A percentile compares a stretch with the other conserved stretches of the same genome.
Evolutionary conservation across 1,284 basidiomycete genomes (phyloP).

Genomic region (Grifola frondosa): DNA sequence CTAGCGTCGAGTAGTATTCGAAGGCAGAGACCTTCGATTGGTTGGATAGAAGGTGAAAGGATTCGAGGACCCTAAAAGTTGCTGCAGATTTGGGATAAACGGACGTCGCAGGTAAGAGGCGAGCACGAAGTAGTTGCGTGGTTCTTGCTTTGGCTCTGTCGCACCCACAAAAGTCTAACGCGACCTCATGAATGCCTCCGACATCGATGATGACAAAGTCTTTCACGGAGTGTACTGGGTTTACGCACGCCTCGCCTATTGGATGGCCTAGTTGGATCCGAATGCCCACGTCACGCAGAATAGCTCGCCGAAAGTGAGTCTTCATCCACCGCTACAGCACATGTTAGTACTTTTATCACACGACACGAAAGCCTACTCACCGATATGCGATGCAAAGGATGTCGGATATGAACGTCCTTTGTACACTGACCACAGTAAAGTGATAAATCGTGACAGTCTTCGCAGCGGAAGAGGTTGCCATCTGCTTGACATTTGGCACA

Average conservation of each 20-base stretch:
- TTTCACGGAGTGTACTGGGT: slow-evolving; percentile 6
- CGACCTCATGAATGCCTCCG: background rate
- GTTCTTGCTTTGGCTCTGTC: background rate
- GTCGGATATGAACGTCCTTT: background rate
- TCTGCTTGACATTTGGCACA: background rate
- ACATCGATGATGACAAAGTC: background rate
- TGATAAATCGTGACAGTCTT: slow-evolving; percentile 9
- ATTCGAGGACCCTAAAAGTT: slow-evolving; percentile 28
- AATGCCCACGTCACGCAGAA: slow-evolving; percentile 20
- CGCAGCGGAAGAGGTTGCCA: slow-evolving; percentile 1
- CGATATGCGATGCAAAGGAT: slow-evolving; percentile 14
- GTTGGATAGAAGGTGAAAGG: slow-evolving; percentile 23
- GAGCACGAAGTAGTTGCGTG: slow-evolving; percentile 24
- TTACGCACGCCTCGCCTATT: slow-evolving; percentile 7
- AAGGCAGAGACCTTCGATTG: slow-evolving; percentile 26
- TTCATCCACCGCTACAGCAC: no score
- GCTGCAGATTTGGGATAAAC: slow-evolving; percentile 25
- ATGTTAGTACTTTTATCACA: no score
- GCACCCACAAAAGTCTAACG: slow-evolving; percentile 33
- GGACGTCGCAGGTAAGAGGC: slow-evolving; percentile 32
- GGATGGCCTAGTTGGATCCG: slow-evolving; percentile 27
- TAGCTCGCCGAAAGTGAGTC: slow-evolving; percentile 3
- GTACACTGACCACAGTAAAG: slow-evolving; percentile 8
- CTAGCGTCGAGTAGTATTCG: slow-evolving; percentile 27
- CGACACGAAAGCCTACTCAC: slow-evolving; percentile 6